Evolutionary conservation across 345 rosid genomes (phyloP).

Genomic region (Physaria fendleri): DNA sequence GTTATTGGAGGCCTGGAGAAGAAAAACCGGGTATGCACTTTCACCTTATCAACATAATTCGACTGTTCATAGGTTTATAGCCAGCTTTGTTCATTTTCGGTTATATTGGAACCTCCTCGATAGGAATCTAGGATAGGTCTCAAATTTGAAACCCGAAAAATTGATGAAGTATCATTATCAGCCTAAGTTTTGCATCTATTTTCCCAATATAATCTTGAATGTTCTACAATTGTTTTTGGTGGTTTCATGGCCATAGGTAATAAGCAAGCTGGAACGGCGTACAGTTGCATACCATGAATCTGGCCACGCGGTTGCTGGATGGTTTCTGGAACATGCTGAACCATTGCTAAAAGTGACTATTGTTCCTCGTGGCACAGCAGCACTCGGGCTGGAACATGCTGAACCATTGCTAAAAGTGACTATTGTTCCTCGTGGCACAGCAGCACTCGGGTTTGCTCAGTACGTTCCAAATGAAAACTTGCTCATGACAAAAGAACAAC

Average conservation of each 20-base stretch:
- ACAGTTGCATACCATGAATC: constrained; percentile 98
- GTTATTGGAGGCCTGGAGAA: constrained; percentile 96
- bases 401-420: constrained; percentile 96
- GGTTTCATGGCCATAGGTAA: constrained; percentile 43
- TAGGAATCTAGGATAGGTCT: background rate
- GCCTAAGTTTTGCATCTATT: too few relatives aligned
- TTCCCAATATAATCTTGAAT: background rate
- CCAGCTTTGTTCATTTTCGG: background rate
- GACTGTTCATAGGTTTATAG: background rate
- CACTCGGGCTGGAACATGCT: too few relatives aligned
- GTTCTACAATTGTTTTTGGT: background rate
- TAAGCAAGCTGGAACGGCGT: constrained; percentile 82
- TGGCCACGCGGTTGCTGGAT: constrained; percentile 91
- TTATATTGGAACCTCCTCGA: background rate
- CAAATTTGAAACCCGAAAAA: background rate
- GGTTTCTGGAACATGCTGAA: constrained; percentile 96
- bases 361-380: constrained; percentile 97
- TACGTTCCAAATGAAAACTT: constrained; percentile 95
- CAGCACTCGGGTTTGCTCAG: constrained; percentile 94
- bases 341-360: constrained; percentile 90
- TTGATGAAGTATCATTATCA: background rate
- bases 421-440: constrained; percentile 95
- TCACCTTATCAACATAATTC: background rate
- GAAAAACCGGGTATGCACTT: constrained; percentile 66
- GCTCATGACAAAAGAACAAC: constrained; percentile 92